These are phyloP conservation scores for Ceratorhiza oryzae-sativae DNA, from an alignment of 1,284 basidiomycete species.

Conservation along the genomic window DNA sequence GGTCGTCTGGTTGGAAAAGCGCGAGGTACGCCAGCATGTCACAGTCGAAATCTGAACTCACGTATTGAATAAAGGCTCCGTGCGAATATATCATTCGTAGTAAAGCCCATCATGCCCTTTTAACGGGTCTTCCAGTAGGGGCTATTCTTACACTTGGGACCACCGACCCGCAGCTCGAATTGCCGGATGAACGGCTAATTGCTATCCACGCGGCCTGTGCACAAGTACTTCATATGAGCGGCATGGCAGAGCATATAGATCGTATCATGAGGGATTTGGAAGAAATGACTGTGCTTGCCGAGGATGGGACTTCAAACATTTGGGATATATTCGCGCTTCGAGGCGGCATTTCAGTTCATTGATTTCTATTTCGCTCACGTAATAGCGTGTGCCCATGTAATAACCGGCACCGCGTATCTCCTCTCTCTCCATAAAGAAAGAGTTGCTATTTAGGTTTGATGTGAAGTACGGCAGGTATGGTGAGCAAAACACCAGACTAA, in stretches of 20 bases:
- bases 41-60: too few relatives aligned
- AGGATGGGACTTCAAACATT: constrained; percentile 48
- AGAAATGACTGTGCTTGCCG: constrained; percentile 48
- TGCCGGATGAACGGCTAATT: constrained; percentile 43
- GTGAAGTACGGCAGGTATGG: too few relatives aligned
- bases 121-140: neutral
- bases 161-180: neutral
- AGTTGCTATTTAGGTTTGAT: too few relatives aligned
- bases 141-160: neutral
- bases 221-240: constrained; percentile 52
- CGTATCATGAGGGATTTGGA: constrained; percentile 49
- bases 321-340: constrained; percentile 47
- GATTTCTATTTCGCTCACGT: too few relatives aligned
- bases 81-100: too few relatives aligned
- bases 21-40: constrained; percentile 44
- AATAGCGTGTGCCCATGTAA: too few relatives aligned
- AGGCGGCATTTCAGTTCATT: too few relatives aligned
- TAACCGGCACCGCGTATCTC: too few relatives aligned
- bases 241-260: constrained; percentile 51
- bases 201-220: constrained; percentile 52
- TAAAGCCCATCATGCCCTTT: too few relatives aligned
- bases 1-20: constrained; percentile 48
- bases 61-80: too few relatives aligned
- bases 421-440: too few relatives aligned
- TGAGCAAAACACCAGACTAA: too few relatives aligned